Evolutionary conservation across 768 basidiomycete species (phyloP).

Genomic region (Kwoniella shandongensis): DNA sequence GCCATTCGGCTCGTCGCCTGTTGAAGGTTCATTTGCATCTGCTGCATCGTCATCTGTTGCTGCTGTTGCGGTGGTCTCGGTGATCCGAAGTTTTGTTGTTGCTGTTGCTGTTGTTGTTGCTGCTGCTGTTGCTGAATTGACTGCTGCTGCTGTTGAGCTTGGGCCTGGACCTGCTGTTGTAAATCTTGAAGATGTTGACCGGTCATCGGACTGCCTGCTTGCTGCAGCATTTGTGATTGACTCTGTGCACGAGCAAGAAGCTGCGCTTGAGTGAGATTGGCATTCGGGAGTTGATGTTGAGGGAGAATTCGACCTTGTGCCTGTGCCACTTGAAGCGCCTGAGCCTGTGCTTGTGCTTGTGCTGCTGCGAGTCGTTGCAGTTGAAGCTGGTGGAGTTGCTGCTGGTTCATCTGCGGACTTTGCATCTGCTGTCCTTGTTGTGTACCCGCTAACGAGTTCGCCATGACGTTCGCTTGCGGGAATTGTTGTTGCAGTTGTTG

Average conservation of each 20-base stretch:
- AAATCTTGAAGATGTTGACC: constrained; percentile 21
- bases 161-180: constrained; percentile 10
- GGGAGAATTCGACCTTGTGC: constrained; percentile 13
- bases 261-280: constrained; percentile 10
- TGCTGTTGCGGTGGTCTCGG: constrained; percentile 10
- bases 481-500: constrained; percentile 28
- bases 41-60: constrained; percentile 11
- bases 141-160: constrained; percentile 5
- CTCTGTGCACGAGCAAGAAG: constrained; percentile 22
- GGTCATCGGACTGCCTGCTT: constrained; percentile 16
- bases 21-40: constrained; percentile 8
- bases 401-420: constrained; percentile 16
- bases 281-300: constrained; percentile 12
- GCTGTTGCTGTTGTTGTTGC: constrained; percentile 10
- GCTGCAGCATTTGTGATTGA: constrained; percentile 26
- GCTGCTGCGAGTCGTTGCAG: constrained; percentile 25
- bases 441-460: constrained; percentile 1
- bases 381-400: constrained; percentile 22
- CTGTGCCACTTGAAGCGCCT: constrained; percentile 11
- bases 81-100: constrained; percentile 19
- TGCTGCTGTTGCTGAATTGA: constrained; percentile 5
- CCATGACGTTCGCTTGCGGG: constrained; percentile 9
- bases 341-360: constrained; percentile 25
- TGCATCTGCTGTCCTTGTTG: constrained; percentile 19
- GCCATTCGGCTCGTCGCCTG: constrained; percentile 15